Percentiles rank a stretch among this genome's conserved stretches.
These are phyloP conservation scores for Eucalyptus marginata DNA, from an alignment of 345 rosid genomes.

Conservation along the genomic window DNA sequence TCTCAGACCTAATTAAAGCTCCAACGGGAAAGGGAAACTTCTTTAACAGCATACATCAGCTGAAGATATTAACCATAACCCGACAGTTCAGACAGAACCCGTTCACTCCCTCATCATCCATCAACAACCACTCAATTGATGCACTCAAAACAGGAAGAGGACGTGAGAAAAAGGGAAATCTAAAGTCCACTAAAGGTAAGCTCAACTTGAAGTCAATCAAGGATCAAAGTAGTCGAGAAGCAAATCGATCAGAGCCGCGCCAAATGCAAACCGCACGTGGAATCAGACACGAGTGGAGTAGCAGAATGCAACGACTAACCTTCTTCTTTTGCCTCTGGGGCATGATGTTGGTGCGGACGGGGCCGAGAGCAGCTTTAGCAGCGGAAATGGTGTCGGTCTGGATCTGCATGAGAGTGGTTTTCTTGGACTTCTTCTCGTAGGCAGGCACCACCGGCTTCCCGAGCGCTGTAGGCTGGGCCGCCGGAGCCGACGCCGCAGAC, in stretches of 20 bases:
- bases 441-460: slow-evolving; percentile 38
- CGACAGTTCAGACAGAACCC: background rate
- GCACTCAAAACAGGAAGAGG: background rate
- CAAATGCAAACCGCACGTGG: background rate
- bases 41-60: background rate
- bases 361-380: slow-evolving; percentile 77
- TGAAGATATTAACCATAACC: background rate
- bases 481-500: slow-evolving; percentile 7
- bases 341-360: slow-evolving; percentile 58
- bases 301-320: background rate
- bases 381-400: slow-evolving; percentile 86
- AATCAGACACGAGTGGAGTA: background rate
- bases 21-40: background rate
- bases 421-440: slow-evolving; percentile 68
- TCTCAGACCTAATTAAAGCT: background rate
- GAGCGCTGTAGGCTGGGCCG: slow-evolving; percentile 22
- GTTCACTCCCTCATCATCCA: background rate
- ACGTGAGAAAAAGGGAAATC: background rate
- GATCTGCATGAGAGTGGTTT: slow-evolving; percentile 80
- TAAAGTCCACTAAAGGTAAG: background rate
- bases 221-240: background rate
- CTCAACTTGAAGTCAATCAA: background rate
- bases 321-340: slow-evolving; percentile 64
- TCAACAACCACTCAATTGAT: background rate
- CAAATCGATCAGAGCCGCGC: background rate